These are phyloP conservation scores for Pyrenophora graminea DNA, from an alignment of 2,329 filamentous ascomycete species.

Conservation along the genomic window DNA sequence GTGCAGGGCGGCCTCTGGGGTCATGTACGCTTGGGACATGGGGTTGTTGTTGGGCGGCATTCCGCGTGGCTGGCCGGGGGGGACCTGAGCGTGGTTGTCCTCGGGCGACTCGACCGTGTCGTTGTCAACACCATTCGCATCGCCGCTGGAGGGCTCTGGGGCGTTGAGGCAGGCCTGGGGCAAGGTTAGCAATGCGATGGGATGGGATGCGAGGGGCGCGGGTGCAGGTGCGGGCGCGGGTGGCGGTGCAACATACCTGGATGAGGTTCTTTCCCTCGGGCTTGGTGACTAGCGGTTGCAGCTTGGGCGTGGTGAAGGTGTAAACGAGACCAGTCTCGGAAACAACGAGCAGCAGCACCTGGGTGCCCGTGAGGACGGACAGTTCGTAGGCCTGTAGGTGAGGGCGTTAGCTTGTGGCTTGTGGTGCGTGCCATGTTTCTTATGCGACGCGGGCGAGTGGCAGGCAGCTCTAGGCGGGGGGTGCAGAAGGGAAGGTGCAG, in stretches of 20 bases:
- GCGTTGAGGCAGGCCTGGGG: constrained; percentile 93
- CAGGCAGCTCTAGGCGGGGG: constrained; percentile 20
- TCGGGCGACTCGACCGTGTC: constrained; percentile 82
- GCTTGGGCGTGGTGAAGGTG: constrained; percentile 97
- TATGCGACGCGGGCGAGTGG: constrained; percentile 36
- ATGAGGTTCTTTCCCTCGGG: constrained; percentile 99
- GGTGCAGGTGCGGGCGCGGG: neutral
- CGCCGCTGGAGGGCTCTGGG: constrained; percentile 81
- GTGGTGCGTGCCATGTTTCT: constrained; percentile 27
- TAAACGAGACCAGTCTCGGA: constrained; percentile 97
- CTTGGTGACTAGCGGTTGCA: constrained; percentile 97
- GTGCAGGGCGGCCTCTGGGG: constrained; percentile 70
- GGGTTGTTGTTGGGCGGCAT: constrained; percentile 67
- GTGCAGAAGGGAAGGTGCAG: neutral
- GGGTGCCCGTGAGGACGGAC: constrained; percentile 95
- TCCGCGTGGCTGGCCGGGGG: constrained; percentile 68
- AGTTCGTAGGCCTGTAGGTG: constrained; percentile 85
- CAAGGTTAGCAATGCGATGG: constrained; percentile 41
- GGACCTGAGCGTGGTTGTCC: constrained; percentile 80
- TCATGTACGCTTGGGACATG: constrained; percentile 68
- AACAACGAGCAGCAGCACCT: constrained; percentile 93
- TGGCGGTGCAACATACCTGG: constrained; percentile 67
- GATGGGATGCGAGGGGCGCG: too few relatives aligned
- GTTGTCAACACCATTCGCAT: constrained; percentile 64
- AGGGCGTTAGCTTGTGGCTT: constrained; percentile 28